Base-by-base conservation (phyloP, 257 asterid genomes). In the Jasminum sambac region DNA sequence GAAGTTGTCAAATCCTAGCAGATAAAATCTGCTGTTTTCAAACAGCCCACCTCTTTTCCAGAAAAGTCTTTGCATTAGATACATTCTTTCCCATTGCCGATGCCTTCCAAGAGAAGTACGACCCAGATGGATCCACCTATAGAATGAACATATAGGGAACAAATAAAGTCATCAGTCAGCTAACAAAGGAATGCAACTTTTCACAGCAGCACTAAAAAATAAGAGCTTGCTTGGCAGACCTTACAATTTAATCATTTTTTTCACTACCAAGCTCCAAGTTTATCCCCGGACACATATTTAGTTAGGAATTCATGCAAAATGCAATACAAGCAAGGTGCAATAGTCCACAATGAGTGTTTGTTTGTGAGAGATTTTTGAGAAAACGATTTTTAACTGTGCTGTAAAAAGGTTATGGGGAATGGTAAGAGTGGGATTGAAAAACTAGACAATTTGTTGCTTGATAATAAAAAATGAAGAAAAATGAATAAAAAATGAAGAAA, bases 81-180 rank as follows among this genome's bases (percentile, higher is more conserved):
- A 95, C 99, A 82, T 95, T 95, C 87, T 95, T 95, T 42, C 99
- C 99, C 99, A 95, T 89, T 72, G 99, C 99, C 38, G 99, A 95
- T 80, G 99, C 99, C 82, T 95, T 95, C 99, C 99, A 95, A 38
- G 98, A 95, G 78, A 91, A 95, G 80, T 95, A 95, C 6, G 99
- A 95, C 66, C 99, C 99, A 5, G 99, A 95, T 64, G 99, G 99
- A 84, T 95, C 99, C 77, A 95, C 99, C 99, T 81, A 71, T 11
- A 70, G 63, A 14, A 65, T 55, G 40, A 59, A 62, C n/a, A 11
- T n/a, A 55, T 43, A 67, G 21, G 36, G 36, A 30, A 30, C 36
- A 30, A 30, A 30, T 30, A 30, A 30, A 30, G 4, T 55, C 23
- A 8, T 24, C 59, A 17, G n/a, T 50, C 24, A 50, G 59, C 25